Evolutionary conservation across 257 asterid genomes (phyloP).

Genomic region (Orobanche coerulescens): DNA sequence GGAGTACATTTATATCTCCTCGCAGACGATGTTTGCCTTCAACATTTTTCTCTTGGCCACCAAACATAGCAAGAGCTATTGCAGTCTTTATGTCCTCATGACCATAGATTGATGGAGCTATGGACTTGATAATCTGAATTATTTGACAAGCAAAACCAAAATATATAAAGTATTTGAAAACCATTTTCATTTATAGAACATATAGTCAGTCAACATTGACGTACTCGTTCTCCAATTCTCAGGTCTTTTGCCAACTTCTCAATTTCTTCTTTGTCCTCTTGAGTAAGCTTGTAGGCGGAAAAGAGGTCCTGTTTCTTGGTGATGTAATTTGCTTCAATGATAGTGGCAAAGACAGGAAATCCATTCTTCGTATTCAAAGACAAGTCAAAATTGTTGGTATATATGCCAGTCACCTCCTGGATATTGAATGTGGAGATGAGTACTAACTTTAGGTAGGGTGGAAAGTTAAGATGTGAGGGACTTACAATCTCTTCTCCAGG

Average conservation of each 20-base stretch:
- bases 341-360: constrained; percentile 99
- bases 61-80: constrained; percentile 94
- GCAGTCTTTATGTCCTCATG: constrained; percentile 98
- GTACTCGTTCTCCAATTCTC: constrained; percentile 83
- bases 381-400: constrained; percentile 92
- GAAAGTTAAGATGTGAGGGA: constrained; percentile 6
- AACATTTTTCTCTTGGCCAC: constrained; percentile 96
- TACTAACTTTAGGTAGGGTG: background rate
- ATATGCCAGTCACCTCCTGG: constrained; percentile 97
- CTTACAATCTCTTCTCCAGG: constrained; percentile 98
- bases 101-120: constrained; percentile 96
- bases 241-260: constrained; percentile 96
- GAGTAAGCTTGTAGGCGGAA: constrained; percentile 94
- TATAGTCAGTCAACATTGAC: constrained; percentile 19
- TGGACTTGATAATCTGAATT: constrained; percentile 71
- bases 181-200: background rate
- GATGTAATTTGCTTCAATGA: constrained; percentile 87
- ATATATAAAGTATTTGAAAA: background rate
- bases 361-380: constrained; percentile 96
- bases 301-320: constrained; percentile 95
- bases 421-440: constrained; percentile 17
- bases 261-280: constrained; percentile 96
- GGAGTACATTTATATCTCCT: constrained; percentile 92
- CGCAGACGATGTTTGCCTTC: constrained; percentile 88
- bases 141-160: constrained; percentile 3